Evolutionary conservation across 73 alveolate genomes (phyloP).

Genomic region (Stentor roeselii): DNA sequence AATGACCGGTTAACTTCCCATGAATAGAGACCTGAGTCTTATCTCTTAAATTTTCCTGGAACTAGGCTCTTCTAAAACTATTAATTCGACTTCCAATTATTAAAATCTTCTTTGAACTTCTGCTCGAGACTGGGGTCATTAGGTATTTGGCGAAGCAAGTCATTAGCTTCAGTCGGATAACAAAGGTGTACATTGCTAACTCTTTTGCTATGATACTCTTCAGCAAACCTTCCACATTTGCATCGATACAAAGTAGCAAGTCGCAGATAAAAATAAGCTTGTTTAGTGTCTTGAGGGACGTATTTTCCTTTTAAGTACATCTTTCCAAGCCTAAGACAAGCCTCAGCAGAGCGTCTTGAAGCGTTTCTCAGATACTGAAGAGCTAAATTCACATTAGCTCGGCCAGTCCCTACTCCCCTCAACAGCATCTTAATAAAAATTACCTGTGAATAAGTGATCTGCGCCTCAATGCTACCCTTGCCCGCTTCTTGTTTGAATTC

Average conservation of each 20-base stretch:
- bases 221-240: constrained; percentile 31
- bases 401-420: constrained; percentile 14
- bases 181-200: constrained; percentile 26
- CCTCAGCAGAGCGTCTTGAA: constrained; percentile 22
- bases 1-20: no score
- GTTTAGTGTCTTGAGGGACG: neutral
- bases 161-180: constrained; percentile 27
- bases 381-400: constrained; percentile 11
- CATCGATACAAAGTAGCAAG: constrained; percentile 22
- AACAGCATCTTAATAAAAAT: constrained; percentile 2
- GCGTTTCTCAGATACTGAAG: constrained; percentile 1
- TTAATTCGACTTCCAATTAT: neutral
- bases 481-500: constrained; percentile 18
- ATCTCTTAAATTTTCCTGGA: no score
- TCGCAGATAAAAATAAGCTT: constrained; percentile 25
- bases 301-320: constrained; percentile 25
- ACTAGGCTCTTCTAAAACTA: no score
- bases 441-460: constrained; percentile 23
- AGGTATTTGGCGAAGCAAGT: neutral
- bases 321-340: constrained; percentile 14
- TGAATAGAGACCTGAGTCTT: no score
- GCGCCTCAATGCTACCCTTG: constrained; percentile 9
- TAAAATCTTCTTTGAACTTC: neutral
- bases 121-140: constrained; percentile 16
- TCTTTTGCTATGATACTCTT: neutral